These are phyloP conservation scores for Penicillium antarcticum DNA, from an alignment of 495 filamentous ascomycete species.

Conservation along the genomic window DNA sequence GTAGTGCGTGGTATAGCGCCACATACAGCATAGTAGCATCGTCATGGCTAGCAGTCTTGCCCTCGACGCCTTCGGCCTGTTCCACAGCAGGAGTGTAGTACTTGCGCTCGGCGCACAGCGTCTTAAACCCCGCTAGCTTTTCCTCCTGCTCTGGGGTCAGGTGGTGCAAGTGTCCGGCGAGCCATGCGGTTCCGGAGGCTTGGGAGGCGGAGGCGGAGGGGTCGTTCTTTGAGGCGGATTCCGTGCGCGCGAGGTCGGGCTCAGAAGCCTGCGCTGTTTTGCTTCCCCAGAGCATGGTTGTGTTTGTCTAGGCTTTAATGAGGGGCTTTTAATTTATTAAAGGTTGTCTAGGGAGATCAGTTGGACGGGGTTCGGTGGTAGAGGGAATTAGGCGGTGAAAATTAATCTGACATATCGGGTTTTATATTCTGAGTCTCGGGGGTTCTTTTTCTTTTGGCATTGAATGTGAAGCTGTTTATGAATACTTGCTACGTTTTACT, in stretches of 20 bases:
- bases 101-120: conserved; percentile 56
- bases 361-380: not conserved
- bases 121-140: conserved; percentile 66
- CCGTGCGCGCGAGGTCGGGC: conserved; percentile 22
- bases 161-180: conserved; percentile 69
- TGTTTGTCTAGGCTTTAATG: not conserved
- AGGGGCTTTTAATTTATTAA: not conserved
- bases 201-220: conserved; percentile 38
- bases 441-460: too few species aligned
- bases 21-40: conserved; percentile 79
- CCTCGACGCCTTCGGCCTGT: conserved; percentile 26
- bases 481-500: too few species aligned
- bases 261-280: conserved; percentile 31
- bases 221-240: conserved; percentile 37
- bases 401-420: not conserved
- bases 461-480: too few species aligned
- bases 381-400: conserved; percentile 6
- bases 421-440: too few species aligned
- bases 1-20: not conserved
- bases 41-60: conserved; percentile 59
- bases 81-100: conserved; percentile 56
- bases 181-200: conserved; percentile 41
- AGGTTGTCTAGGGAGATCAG: not conserved
- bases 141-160: conserved; percentile 64
- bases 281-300: conserved; percentile 35